Percentiles rank a stretch among this genome's conserved stretches.
Evolutionary conservation across 2,329 filamentous ascomycete genomes (phyloP).

Genomic region (Pseudogymnoascus sp.): DNA sequence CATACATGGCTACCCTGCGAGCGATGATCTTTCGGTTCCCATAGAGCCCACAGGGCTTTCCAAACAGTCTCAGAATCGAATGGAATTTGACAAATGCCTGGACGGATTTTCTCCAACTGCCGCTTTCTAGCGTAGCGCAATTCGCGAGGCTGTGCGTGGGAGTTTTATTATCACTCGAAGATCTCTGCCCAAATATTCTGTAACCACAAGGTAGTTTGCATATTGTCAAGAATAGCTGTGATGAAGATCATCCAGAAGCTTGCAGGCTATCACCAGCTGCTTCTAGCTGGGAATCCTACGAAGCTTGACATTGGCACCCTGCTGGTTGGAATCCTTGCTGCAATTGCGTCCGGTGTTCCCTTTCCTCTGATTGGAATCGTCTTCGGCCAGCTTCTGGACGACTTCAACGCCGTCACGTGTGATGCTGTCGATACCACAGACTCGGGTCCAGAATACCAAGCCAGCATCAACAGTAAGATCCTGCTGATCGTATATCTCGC

Average conservation of each 20-base stretch:
- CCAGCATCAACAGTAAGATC: slow-evolving; percentile 47
- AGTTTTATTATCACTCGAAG: not conserved
- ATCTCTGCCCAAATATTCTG: not conserved
- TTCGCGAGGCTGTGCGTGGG: not conserved
- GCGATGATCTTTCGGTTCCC: not conserved
- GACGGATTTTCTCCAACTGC: not conserved
- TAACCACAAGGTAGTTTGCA: not conserved
- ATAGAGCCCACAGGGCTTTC: not conserved
- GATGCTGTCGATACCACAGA: slow-evolving; percentile 27
- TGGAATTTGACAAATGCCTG: not conserved
- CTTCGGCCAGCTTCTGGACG: slow-evolving; percentile 54
- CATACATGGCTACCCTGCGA: not conserved
- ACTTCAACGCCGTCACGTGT: slow-evolving; percentile 49
- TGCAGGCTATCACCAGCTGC: slow-evolving; percentile 28
- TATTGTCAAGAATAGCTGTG: slow-evolving; percentile 3
- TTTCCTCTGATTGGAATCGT: slow-evolving; percentile 55
- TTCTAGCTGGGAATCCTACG: slow-evolving; percentile 32
- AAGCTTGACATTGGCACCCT: slow-evolving; percentile 26
- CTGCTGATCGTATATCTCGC: slow-evolving; percentile 55
- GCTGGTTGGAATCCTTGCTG: slow-evolving; percentile 33
- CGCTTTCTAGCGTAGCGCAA: not conserved
- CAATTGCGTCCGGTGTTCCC: slow-evolving; percentile 49
- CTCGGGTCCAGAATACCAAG: slow-evolving; percentile 25
- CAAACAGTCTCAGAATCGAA: not conserved
- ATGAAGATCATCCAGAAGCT: slow-evolving; percentile 29